Conservation (phyloP, 2,329 filamentous ascomycete species). For the Lachnellula suecica region DNA sequence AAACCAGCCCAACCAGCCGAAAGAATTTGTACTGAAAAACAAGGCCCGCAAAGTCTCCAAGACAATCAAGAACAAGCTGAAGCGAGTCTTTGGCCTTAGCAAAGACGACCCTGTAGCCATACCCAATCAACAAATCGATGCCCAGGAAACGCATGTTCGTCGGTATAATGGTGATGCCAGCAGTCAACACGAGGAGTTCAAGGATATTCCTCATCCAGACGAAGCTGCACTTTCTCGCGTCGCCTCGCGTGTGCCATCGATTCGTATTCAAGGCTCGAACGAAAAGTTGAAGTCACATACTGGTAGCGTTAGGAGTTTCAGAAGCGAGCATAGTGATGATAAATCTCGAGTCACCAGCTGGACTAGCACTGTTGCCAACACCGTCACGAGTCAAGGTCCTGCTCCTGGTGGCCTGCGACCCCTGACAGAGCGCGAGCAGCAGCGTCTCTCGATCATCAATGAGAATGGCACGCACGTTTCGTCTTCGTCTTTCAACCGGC, state of each 20-base stretch:
- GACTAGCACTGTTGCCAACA: slow-evolving; percentile 61
- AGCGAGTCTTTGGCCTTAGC: slow-evolving; percentile 50
- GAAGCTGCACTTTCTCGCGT: slow-evolving; percentile 49
- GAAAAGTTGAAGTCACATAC: slow-evolving; percentile 51
- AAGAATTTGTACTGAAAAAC: slow-evolving; percentile 41
- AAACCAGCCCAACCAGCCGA: slow-evolving; percentile 20
- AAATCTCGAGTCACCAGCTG: slow-evolving; percentile 72
- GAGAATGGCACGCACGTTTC: slow-evolving; percentile 50
- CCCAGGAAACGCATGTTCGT: slow-evolving; percentile 34
- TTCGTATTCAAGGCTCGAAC: slow-evolving; percentile 47
- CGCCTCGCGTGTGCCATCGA: slow-evolving; percentile 47
- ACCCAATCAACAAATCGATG: slow-evolving; percentile 53
- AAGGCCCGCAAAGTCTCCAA: slow-evolving; percentile 63
- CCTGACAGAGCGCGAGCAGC: slow-evolving; percentile 45
- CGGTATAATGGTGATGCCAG: slow-evolving; percentile 24
- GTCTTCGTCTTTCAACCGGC: slow-evolving; percentile 37
- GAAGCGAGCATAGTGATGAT: slow-evolving; percentile 43
- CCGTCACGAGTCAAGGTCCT: slow-evolving; percentile 47
- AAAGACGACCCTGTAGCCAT: slow-evolving; percentile 37
- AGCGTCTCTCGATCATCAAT: slow-evolving; percentile 64
- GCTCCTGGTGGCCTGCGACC: slow-evolving; percentile 9
- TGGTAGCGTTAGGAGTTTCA: slow-evolving; percentile 53
- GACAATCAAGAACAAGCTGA: slow-evolving; percentile 61
- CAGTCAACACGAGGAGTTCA: slow-evolving; percentile 32
- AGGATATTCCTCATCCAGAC: slow-evolving; percentile 36